Evolutionary conservation across 192 early-diverging fungal genomes (phyloP).

Genomic region (Gryganskiella cystojenkinii): DNA sequence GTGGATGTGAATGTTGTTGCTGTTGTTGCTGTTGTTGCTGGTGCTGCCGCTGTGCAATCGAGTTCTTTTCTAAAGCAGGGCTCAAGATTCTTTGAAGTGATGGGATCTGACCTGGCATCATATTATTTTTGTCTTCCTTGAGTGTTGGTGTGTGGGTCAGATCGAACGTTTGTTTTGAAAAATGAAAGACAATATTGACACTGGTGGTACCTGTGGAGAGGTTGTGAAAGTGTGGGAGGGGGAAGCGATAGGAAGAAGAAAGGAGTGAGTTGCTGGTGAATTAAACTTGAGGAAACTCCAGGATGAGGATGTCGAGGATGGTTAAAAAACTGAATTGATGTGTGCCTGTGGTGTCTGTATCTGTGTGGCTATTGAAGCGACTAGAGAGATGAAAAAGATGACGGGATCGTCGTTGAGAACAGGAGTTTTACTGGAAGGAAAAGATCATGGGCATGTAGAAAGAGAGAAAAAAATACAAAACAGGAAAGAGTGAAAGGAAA

Average conservation of each 20-base stretch:
- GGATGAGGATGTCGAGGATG: not conserved
- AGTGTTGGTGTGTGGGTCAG: not conserved
- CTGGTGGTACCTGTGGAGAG: not conserved
- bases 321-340: too few relatives aligned
- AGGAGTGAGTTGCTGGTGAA: not conserved
- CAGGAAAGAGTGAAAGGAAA: conserved; percentile 3
- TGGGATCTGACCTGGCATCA: not conserved
- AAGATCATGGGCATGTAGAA: not conserved
- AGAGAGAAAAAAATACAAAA: not conserved
- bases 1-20: not conserved
- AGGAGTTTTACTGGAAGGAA: too few relatives aligned
- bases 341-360: too few relatives aligned
- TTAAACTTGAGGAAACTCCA: not conserved
- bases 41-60: conserved; percentile 2
- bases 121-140: too few relatives aligned
- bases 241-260: not conserved
- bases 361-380: not conserved
- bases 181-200: not conserved
- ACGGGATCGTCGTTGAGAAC: too few relatives aligned
- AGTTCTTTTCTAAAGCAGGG: conserved; percentile 10
- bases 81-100: conserved; percentile 8
- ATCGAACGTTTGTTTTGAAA: not conserved
- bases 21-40: conserved; percentile 8
- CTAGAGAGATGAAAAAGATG: too few relatives aligned
- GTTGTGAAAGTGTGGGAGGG: not conserved